phyloP scores from a whole-genome alignment of 2,329 filamentous ascomycete genomes.

The Phoma sp. region DNA sequence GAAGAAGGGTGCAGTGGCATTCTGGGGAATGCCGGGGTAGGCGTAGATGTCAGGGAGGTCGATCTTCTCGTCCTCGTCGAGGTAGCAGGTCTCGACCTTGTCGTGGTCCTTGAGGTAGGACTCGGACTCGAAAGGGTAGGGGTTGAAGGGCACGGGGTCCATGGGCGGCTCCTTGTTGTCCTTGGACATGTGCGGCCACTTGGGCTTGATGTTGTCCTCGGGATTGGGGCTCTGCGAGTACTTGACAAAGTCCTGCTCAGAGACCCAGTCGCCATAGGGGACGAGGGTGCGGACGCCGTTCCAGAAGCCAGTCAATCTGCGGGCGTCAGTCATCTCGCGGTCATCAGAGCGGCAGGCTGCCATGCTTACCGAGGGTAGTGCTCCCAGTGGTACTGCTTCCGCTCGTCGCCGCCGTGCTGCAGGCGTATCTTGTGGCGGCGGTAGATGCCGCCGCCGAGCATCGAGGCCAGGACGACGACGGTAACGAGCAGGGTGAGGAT shows the following conservation, averaged over 20 bases:
- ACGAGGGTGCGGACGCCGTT: conserved; percentile 58
- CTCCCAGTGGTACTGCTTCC: conserved; percentile 54
- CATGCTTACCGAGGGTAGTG: conserved; percentile 51
- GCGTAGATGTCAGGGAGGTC: conserved; percentile 69
- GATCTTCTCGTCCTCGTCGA: conserved; percentile 66
- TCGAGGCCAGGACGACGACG: conserved; percentile 49
- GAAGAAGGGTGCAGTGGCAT: conserved; percentile 57
- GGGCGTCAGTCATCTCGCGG: background rate
- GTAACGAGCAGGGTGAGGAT: conserved; percentile 52
- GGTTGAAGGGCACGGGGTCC: conserved; percentile 53
- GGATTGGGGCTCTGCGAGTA: conserved; percentile 48
- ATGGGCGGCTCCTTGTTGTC: conserved; percentile 49
- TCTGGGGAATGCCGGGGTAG: conserved; percentile 63
- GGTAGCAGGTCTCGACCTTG: conserved; percentile 66
- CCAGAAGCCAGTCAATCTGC: conserved; percentile 57
- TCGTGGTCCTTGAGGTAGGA: conserved; percentile 59
- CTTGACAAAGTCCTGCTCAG: conserved; percentile 55
- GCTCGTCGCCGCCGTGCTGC: conserved; percentile 43
- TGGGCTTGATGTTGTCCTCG: conserved; percentile 48
- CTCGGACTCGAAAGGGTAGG: conserved; percentile 54
- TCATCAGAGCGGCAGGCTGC: background rate
- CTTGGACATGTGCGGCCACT: conserved; percentile 44
- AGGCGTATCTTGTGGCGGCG: conserved; percentile 46
- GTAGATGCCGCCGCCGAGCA: conserved; percentile 54
- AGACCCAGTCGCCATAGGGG: conserved; percentile 50